A percentile compares a stretch with the other conserved stretches of the same genome.
Conservation (phyloP, 805 yeast genomes). For the Candida krabiensis region DNA sequence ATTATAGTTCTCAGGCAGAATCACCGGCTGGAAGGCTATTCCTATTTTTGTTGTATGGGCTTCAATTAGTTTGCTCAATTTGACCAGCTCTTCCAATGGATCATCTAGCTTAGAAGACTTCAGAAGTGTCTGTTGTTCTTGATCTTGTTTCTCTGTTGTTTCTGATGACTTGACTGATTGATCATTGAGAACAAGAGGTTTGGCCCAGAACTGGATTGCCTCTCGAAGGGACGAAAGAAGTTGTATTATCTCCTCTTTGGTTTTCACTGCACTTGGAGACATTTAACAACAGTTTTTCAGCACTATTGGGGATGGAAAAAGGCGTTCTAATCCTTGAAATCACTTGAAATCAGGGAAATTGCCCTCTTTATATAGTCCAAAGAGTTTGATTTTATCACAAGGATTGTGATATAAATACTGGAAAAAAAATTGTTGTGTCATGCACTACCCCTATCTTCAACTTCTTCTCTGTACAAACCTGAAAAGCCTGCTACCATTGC, state of each 20-base stretch:
- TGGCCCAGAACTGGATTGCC: constrained; percentile 20
- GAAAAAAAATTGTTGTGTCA: too few species aligned
- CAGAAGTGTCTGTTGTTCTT: constrained; percentile 3
- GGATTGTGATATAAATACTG: too few species aligned
- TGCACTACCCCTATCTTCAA: too few species aligned
- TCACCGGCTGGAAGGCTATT: constrained; percentile 63
- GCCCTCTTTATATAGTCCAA: too few species aligned
- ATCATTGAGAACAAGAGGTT: constrained; percentile 5
- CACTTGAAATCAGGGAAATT: too few species aligned
- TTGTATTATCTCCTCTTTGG: constrained; percentile 14
- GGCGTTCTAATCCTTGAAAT: too few species aligned
- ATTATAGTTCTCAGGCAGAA: constrained; percentile 35
- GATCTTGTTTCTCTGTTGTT: not conserved
- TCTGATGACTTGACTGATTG: not conserved
- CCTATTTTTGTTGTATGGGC: constrained; percentile 82
- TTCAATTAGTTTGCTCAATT: constrained; percentile 57
- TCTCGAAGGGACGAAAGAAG: constrained; percentile 21
- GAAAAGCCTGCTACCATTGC: too few species aligned
- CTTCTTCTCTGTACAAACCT: too few species aligned
- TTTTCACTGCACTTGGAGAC: constrained; percentile 9
- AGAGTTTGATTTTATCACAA: too few species aligned
- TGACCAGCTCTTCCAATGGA: constrained; percentile 58
- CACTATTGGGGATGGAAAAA: too few species aligned
- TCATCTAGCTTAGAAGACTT: constrained; percentile 33
- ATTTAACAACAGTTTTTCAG: too few species aligned